These are phyloP conservation scores for Pythium scleroteichum DNA, from an alignment of 352 stramenopile species.

Conservation along the genomic window DNA sequence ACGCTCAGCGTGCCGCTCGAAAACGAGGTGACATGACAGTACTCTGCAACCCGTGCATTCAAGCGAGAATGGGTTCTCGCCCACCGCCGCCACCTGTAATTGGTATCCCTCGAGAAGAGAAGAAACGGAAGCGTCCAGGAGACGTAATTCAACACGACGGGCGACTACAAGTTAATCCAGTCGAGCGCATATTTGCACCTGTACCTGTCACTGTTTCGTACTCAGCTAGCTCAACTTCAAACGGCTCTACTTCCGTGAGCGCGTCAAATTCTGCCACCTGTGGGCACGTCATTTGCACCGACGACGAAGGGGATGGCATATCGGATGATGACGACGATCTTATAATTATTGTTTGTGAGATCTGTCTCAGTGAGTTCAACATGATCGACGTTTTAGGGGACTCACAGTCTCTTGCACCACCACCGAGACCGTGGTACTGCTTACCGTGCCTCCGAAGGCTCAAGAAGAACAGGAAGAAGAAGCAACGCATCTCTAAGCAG, in stretches of 20 bases:
- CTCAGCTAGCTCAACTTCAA: conserved; percentile 2
- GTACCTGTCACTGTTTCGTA: conserved; percentile 21
- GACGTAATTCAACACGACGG: conserved; percentile 17
- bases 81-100: neutral
- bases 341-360: conserved; percentile 73
- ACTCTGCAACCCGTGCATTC: conserved; percentile 17
- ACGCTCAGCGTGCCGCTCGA: conserved; percentile 22
- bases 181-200: conserved; percentile 23
- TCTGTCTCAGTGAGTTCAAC: conserved; percentile 74
- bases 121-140: conserved; percentile 36
- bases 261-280: conserved; percentile 1
- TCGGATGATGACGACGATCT: conserved; percentile 40
- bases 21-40: conserved; percentile 10
- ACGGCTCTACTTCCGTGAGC: neutral
- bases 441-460: conserved; percentile 57
- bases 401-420: conserved; percentile 33
- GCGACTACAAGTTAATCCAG: conserved; percentile 20
- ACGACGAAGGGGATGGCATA: conserved; percentile 40
- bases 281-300: conserved; percentile 41
- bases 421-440: conserved; percentile 77
- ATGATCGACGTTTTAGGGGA: conserved; percentile 62
- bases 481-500: conserved; percentile 79
- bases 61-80: neutral
- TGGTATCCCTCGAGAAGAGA: conserved; percentile 7
- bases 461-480: conserved; percentile 80